These are phyloP conservation scores for Microcyclospora pomicola DNA, from an alignment of 2,329 filamentous ascomycete genomes.

Conservation along the genomic window DNA sequence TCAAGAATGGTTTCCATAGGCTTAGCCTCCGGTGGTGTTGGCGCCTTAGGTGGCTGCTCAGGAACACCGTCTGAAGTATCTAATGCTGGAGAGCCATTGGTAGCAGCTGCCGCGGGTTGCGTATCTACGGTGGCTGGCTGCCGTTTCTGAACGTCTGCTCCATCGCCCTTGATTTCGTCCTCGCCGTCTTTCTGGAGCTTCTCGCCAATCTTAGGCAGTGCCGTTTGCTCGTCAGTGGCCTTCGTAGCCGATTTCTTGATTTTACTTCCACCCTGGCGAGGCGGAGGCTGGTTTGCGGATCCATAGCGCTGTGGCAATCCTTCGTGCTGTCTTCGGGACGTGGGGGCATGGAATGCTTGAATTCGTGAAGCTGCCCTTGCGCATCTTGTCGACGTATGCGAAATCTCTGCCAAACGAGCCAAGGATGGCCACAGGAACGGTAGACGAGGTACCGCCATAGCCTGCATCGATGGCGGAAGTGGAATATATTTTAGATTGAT, in stretches of 20 bases:
- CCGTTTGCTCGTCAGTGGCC: constrained; percentile 3
- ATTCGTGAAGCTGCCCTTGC: constrained; percentile 13
- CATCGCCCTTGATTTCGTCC: constrained; percentile 10
- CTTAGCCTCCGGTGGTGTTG: constrained; percentile 8
- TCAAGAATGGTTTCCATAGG: constrained; percentile 17
- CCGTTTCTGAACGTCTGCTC: constrained; percentile 6
- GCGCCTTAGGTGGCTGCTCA: constrained; percentile 1
- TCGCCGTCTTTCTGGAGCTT: constrained; percentile 18
- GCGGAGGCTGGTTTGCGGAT: constrained; percentile 32
- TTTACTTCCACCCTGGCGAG: constrained; percentile 22
- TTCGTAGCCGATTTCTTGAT: constrained; percentile 8
- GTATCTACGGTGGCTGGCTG: constrained; percentile 9
- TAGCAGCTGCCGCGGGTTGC: background rate
- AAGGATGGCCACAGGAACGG: constrained; percentile 36
- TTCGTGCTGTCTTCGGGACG: constrained; percentile 20
- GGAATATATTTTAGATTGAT: too few species aligned
- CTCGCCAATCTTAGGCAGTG: constrained; percentile 19
- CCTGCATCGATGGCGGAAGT: background rate
- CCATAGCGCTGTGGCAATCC: constrained; percentile 30
- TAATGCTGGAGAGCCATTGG: constrained; percentile 12
- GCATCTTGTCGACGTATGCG: constrained; percentile 11
- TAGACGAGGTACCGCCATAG: constrained; percentile 32
- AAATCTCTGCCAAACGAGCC: constrained; percentile 21
- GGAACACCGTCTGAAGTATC: constrained; percentile 7
- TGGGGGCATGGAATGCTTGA: constrained; percentile 21